These are phyloP conservation scores for Artemisia argyi DNA, from an alignment of 129 eudicot genomes.

Conservation along the genomic window DNA sequence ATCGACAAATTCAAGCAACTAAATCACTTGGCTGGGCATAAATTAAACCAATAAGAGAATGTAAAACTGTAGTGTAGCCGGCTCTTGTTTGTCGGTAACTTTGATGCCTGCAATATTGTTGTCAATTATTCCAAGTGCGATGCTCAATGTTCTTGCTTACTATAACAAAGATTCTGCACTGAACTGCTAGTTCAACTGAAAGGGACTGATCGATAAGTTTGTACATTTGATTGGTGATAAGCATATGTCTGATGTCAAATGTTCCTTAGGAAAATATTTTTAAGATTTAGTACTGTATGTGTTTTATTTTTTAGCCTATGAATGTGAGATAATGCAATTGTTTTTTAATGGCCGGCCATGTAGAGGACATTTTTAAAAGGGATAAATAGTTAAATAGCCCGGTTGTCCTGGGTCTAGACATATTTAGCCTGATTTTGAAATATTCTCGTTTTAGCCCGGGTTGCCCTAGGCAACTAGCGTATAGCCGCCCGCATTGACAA, in stretches of 20 bases:
- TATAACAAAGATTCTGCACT: not conserved
- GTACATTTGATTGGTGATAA: constrained; percentile 13
- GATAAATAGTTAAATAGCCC: too few relatives aligned
- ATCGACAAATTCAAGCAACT: not conserved
- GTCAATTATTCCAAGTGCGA: not conserved
- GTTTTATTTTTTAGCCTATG: not conserved
- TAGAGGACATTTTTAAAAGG: too few relatives aligned
- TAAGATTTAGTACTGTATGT: not conserved
- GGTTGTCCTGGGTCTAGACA: too few relatives aligned
- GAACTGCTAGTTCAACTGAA: not conserved
- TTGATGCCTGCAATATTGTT: constrained; percentile 9
- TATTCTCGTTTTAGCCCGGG: too few relatives aligned
- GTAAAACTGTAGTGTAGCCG: not conserved
- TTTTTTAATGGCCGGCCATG: constrained; percentile 18
- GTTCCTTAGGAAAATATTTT: not conserved
- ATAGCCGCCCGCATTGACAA: too few relatives aligned
- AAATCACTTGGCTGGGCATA: not conserved
- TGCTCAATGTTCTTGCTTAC: constrained; percentile 6
- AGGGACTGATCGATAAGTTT: constrained; percentile 14
- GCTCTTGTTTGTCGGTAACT: constrained; percentile 27
- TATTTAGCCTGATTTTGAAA: too few relatives aligned
- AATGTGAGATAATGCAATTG: constrained; percentile 4
- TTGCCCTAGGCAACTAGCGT: too few relatives aligned
- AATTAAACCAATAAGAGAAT: not conserved
- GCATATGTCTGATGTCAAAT: not conserved